Base-by-base conservation (phyloP, 192 early-diverging fungal genomes). In the Coemansia sp. region DNA sequence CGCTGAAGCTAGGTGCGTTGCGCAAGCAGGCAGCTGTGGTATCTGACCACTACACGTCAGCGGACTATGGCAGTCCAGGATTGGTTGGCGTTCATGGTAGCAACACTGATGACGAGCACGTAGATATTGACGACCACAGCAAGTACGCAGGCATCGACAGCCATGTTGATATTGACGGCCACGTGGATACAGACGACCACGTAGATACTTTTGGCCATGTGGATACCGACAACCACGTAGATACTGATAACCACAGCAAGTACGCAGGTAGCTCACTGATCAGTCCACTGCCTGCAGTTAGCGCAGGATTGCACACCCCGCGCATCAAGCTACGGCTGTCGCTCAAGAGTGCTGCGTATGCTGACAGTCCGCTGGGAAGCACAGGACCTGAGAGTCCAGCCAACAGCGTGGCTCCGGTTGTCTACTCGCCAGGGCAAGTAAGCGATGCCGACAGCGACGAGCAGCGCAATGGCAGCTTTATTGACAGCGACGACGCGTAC, bases 301-400 rank as follows among this genome's bases (percentile, higher is more conserved):
- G 41, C 41, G 12, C 41, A 43, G 41, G 41, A 9, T 14, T 35
- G 47, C 52, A 43, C 22, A 70, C 68, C 39, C 77, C 77, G 22
- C 71, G 71, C 3, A 73, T 80, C 23, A 66, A 63, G 59, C 68
- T 80, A 48, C 67, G 64, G 31, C 58, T 80, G 19, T 80, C 77
- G 39, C 43, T 80, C 25, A 80, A 80, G 55, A 73, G 25, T 11
- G 56, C 68, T 7, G 31, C 25, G 45, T 21, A 38, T 43, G 26
- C 23, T 25, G 58, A 52, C 22, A 37, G 19, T 35, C 57, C 59
- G 6, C 52, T 59, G 19, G 39, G 65, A 23, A 59, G 65, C 45
- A 45, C 27, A 10, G 61, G 22, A 19, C 64, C 68, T 2, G 59
- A 47, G 41, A 77, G 68, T 23, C 61, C 64, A 7, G 31, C 65